Evolutionary conservation across 2,329 filamentous ascomycete species (phyloP).

Genomic region (Fusarium sp.): DNA sequence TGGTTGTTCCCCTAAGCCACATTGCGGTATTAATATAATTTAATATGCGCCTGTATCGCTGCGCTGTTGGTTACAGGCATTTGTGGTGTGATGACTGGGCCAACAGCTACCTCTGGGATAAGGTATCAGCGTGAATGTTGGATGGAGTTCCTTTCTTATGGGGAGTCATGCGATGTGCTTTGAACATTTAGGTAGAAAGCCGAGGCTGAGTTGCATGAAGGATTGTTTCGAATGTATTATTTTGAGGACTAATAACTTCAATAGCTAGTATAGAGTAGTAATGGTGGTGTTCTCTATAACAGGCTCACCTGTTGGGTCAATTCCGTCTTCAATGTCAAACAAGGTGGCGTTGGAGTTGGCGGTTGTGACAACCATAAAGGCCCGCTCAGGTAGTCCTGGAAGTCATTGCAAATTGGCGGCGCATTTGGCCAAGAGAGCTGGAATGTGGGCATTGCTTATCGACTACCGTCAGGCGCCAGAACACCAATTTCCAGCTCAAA

Average conservation of each 20-base stretch:
- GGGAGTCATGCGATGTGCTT: neutral
- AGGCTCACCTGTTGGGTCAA: neutral
- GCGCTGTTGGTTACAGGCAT: neutral
- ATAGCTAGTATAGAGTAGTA: neutral
- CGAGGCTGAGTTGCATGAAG: neutral
- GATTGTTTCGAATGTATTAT: neutral
- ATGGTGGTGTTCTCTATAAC: neutral
- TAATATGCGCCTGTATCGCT: neutral
- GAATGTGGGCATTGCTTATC: no score
- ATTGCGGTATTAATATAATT: neutral
- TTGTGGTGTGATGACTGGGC: fast-evolving
- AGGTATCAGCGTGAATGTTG: fast-evolving
- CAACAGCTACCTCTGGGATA: neutral
- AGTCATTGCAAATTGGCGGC: no score
- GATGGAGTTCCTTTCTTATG: no score
- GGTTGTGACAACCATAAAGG: neutral
- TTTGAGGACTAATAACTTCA: neutral
- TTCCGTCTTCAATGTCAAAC: neutral
- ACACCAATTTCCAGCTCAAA: no score
- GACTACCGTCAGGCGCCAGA: no score
- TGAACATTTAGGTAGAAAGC: neutral
- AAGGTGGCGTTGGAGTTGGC: neutral
- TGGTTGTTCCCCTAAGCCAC: fast-evolving
- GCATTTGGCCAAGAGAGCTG: no score
- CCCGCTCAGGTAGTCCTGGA: no score